These are phyloP conservation scores for Fragaria ananassa DNA, from an alignment of 306 rosid genomes.

Conservation along the genomic window DNA sequence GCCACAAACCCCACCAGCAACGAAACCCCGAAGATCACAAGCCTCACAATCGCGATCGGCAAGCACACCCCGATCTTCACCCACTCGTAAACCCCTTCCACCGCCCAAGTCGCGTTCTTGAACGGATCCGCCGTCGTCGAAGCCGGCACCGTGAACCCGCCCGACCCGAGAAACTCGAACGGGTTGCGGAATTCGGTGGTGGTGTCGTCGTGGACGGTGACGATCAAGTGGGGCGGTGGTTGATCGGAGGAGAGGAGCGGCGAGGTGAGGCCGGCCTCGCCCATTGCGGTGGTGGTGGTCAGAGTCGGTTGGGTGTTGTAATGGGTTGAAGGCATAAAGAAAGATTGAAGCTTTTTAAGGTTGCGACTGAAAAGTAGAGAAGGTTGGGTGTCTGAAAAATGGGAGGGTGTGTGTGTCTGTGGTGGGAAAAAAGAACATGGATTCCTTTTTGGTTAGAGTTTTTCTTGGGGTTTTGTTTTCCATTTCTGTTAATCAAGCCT, in stretches of 20 bases:
- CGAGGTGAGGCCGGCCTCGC: conserved; percentile 45
- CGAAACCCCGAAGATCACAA: conserved; percentile 57
- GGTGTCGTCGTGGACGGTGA: conserved; percentile 30
- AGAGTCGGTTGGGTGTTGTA: background rate
- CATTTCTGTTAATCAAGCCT: background rate
- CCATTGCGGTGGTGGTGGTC: conserved; percentile 36
- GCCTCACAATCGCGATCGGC: conserved; percentile 55
- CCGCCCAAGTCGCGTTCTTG: conserved; percentile 45
- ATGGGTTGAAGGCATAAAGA: background rate
- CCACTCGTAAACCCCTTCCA: conserved; percentile 72
- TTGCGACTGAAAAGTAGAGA: background rate
- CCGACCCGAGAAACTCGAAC: conserved; percentile 48
- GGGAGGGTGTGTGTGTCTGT: no score
- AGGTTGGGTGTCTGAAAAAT: background rate
- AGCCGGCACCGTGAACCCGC: conserved; percentile 46
- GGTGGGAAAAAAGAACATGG: background rate
- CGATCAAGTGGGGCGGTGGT: conserved; percentile 32
- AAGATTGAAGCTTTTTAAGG: background rate
- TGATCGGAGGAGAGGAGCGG: conserved; percentile 57
- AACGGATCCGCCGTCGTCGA: conserved; percentile 67
- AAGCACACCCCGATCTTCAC: conserved; percentile 46
- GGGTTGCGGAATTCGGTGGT: conserved; percentile 40
- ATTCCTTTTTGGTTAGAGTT: no score
- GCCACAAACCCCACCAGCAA: conserved; percentile 64
- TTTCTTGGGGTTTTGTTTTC: background rate